These are phyloP conservation scores for Diplodia intermedia DNA, from an alignment of 2,329 filamentous ascomycete species.

Conservation along the genomic window DNA sequence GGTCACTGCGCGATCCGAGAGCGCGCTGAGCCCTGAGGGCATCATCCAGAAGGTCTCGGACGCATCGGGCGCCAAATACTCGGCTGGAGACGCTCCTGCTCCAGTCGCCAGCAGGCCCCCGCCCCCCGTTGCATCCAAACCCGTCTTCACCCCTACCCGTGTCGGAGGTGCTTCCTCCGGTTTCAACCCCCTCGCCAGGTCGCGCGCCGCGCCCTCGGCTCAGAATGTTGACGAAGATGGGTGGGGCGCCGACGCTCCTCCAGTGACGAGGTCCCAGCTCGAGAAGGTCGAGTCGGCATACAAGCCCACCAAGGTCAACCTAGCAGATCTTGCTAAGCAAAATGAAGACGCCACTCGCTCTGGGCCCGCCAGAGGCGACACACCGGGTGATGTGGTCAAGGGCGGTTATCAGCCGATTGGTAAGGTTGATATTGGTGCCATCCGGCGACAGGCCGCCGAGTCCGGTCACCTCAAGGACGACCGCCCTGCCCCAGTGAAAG, in stretches of 20 bases:
- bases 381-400: slow-evolving; percentile 70
- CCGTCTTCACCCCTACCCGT: slow-evolving; percentile 84
- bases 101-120: slow-evolving; percentile 61
- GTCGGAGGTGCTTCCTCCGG: slow-evolving; percentile 53
- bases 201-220: slow-evolving; percentile 62
- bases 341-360: slow-evolving; percentile 71
- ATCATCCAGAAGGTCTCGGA: slow-evolving; percentile 95
- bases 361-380: slow-evolving; percentile 51
- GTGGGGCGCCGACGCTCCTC: slow-evolving; percentile 95
- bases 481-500: slow-evolving; percentile 84
- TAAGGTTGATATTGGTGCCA: slow-evolving; percentile 95
- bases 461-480: slow-evolving; percentile 67
- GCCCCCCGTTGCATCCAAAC: slow-evolving; percentile 83
- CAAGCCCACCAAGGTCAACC: slow-evolving; percentile 93
- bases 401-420: slow-evolving; percentile 93
- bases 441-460: slow-evolving; percentile 76
- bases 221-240: slow-evolving; percentile 79
- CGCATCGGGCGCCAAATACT: slow-evolving; percentile 94
- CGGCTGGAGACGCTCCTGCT: slow-evolving; percentile 66
- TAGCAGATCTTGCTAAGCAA: slow-evolving; percentile 81
- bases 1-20: slow-evolving; percentile 90
- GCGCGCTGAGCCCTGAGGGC: slow-evolving; percentile 82
- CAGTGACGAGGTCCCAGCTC: slow-evolving; percentile 81
- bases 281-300: slow-evolving; percentile 94
- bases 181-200: slow-evolving; percentile 71